These are phyloP conservation scores for Talaromyces sp. DNA, from an alignment of 2,329 filamentous ascomycete genomes.

Conservation along the genomic window DNA sequence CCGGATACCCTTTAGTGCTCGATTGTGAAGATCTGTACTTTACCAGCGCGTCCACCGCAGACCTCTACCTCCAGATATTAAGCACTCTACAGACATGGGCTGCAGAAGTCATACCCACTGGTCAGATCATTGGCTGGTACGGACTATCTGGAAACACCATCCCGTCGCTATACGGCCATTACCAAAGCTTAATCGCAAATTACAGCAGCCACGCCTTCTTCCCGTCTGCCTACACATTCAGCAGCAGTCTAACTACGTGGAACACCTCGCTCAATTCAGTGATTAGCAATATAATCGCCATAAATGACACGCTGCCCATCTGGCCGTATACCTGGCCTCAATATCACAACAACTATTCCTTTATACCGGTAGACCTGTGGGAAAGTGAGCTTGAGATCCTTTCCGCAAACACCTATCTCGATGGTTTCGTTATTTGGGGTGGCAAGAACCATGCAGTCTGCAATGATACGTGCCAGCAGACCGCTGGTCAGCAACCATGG, in stretches of 20 bases:
- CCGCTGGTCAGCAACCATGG: neutral
- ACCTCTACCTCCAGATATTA: neutral
- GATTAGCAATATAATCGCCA: neutral
- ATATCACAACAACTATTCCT: conserved; percentile 2
- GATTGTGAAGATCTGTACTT: conserved; percentile 10
- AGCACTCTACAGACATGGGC: neutral
- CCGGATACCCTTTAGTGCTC: neutral
- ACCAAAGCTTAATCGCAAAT: neutral
- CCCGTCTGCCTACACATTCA: neutral
- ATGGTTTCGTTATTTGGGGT: conserved; percentile 3
- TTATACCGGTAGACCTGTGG: neutral
- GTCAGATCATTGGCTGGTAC: conserved; percentile 3
- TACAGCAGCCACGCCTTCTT: neutral
- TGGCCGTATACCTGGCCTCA: conserved; percentile 5
- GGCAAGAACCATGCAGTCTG: conserved; percentile 2
- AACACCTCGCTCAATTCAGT: neutral
- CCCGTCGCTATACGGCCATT: neutral
- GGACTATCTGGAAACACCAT: conserved; percentile 3
- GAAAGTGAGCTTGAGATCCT: neutral
- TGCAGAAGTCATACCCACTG: neutral
- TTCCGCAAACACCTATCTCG: neutral
- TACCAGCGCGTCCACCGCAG: neutral
- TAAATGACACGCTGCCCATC: neutral
- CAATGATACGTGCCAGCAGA: neutral
- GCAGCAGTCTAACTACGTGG: neutral